Evolutionary conservation across 2,329 filamentous ascomycete genomes (phyloP).

Genomic region (Cladosporium sp.): DNA sequence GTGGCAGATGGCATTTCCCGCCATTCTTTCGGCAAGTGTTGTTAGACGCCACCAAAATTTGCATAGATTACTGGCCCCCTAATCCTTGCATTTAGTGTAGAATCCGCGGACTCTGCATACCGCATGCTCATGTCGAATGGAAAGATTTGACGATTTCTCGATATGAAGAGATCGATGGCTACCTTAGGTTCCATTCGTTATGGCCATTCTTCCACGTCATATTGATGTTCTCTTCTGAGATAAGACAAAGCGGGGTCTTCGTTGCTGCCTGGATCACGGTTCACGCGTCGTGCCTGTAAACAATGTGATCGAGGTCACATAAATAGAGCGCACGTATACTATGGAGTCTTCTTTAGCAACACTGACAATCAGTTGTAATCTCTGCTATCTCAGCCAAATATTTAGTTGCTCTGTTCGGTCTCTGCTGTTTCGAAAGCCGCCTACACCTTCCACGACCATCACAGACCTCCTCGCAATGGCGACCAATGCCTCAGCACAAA

Average conservation of each 20-base stretch:
- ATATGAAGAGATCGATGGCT: not conserved
- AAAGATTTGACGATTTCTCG: not conserved
- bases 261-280: not conserved
- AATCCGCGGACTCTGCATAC: not conserved
- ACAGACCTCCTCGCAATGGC: constrained; percentile 13
- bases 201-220: not conserved
- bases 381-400: not conserved
- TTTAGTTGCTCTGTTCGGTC: not conserved
- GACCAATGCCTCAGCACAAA: constrained; percentile 1
- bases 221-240: not conserved
- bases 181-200: not conserved
- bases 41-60: not conserved
- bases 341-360: not conserved
- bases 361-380: not conserved
- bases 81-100: not conserved
- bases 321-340: not conserved
- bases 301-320: not conserved
- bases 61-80: not conserved
- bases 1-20: not conserved
- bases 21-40: not conserved
- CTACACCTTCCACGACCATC: not conserved
- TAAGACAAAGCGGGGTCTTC: not conserved
- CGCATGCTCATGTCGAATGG: not conserved
- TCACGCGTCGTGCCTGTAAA: not conserved
- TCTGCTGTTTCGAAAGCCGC: not conserved